Conservation (phyloP, 1,284 basidiomycete species). For the Megacollybia platyphylla region DNA sequence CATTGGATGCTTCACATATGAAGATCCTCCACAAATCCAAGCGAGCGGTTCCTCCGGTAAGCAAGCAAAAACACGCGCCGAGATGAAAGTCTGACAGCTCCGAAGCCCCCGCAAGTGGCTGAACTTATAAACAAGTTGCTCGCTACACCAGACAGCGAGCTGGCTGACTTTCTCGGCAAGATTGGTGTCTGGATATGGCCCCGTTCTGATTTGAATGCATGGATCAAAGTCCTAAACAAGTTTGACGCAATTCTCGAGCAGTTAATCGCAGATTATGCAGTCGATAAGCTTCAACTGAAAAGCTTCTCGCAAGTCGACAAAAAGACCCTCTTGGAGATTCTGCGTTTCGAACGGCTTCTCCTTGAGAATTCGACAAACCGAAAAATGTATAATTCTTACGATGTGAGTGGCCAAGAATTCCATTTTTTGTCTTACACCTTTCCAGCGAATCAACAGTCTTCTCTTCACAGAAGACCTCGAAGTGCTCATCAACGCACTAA, state of each 20-base stretch:
- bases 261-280: constrained; percentile 72
- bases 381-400: constrained; percentile 94
- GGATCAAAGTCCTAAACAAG: constrained; percentile 92
- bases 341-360: constrained; percentile 81
- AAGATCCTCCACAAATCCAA: constrained; percentile 73
- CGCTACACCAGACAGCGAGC: constrained; percentile 50
- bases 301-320: constrained; percentile 73
- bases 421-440: constrained; percentile 6
- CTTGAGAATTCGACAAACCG: constrained; percentile 97
- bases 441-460: constrained; percentile 80
- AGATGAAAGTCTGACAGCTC: constrained; percentile 9
- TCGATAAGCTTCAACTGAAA: constrained; percentile 74
- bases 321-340: constrained; percentile 67
- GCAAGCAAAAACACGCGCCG: constrained; percentile 14
- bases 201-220: constrained; percentile 92
- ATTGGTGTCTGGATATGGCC: constrained; percentile 89
- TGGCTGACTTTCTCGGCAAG: constrained; percentile 47
- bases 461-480: constrained; percentile 86
- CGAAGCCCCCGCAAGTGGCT: constrained; percentile 62
- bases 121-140: constrained; percentile 63
- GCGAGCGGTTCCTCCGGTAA: constrained; percentile 59
- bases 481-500: constrained; percentile 74
- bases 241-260: constrained; percentile 85
- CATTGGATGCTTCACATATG: constrained; percentile 24
- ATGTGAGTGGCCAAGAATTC: constrained; percentile 46